These are phyloP conservation scores for Backusella liffmaniae DNA, from an alignment of 192 early-diverging fungal genomes.

Conservation along the genomic window DNA sequence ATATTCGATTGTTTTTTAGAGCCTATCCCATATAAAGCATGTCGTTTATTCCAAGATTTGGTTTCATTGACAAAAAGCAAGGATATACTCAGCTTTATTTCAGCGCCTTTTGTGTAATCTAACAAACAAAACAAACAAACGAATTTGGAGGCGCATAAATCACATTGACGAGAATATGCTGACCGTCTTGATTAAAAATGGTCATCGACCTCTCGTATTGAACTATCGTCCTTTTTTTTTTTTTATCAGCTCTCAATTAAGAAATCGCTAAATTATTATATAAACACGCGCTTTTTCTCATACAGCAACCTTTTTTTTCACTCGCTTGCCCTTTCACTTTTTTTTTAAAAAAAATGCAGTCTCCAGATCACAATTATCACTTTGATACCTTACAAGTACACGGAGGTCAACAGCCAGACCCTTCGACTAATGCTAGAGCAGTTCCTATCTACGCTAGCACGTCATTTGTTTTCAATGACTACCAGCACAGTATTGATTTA, in stretches of 20 bases:
- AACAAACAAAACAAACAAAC: neutral
- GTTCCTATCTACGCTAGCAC: slow-evolving; percentile 89
- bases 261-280: neutral
- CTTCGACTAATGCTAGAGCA: slow-evolving; percentile 74
- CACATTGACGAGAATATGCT: neutral
- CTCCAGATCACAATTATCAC: slow-evolving; percentile 35
- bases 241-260: neutral
- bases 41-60: neutral
- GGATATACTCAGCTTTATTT: neutral
- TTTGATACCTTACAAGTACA: slow-evolving; percentile 94
- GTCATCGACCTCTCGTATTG: neutral
- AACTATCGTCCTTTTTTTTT: neutral
- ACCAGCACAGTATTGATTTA: slow-evolving; percentile 75
- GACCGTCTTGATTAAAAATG: neutral
- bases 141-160: neutral
- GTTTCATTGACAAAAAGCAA: neutral
- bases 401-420: slow-evolving; percentile 65
- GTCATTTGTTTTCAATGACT: slow-evolving; percentile 78
- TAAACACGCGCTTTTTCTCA: neutral
- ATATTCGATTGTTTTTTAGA: neutral
- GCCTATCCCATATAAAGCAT: neutral
- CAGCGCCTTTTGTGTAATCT: neutral
- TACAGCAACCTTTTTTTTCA: neutral
- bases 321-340: neutral
- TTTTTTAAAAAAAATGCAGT: neutral